These are phyloP conservation scores for Wickerhamomyces ciferrii DNA, from an alignment of 805 yeast species.

Conservation along the genomic window DNA sequence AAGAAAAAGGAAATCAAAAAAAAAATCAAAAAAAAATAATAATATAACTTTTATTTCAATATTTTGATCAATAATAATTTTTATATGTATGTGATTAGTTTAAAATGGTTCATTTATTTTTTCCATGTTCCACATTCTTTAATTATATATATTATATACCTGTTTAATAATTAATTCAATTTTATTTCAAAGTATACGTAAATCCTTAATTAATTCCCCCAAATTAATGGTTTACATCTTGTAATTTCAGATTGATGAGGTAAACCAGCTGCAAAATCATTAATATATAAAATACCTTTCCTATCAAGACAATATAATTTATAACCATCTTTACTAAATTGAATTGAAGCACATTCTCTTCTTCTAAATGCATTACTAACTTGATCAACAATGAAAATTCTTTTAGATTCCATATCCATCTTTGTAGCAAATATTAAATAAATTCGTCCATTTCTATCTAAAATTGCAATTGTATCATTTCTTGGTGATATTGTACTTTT, in stretches of 20 bases:
- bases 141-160: background rate
- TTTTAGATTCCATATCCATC: slow-evolving; percentile 48
- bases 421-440: slow-evolving; percentile 63
- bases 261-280: slow-evolving; percentile 84
- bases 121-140: background rate
- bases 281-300: slow-evolving; percentile 71
- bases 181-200: background rate
- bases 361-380: slow-evolving; percentile 70
- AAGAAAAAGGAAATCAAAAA: too few relatives aligned
- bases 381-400: slow-evolving; percentile 55
- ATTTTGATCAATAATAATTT: too few relatives aligned
- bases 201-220: background rate
- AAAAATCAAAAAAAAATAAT: too few relatives aligned
- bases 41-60: too few relatives aligned
- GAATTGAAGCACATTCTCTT: slow-evolving; percentile 72
- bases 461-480: slow-evolving; percentile 78
- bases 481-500: slow-evolving; percentile 73
- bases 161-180: background rate
- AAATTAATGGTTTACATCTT: slow-evolving; percentile 46
- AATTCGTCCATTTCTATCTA: slow-evolving; percentile 74
- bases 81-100: too few relatives aligned
- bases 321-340: slow-evolving; percentile 79
- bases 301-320: slow-evolving; percentile 72
- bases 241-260: slow-evolving; percentile 67
- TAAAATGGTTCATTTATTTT: too few relatives aligned